Evolutionary conservation across 2,329 filamentous ascomycete genomes (phyloP), one percentile per base, ranked within the genome.

Genomic region (Whalleya microplaca): DNA sequence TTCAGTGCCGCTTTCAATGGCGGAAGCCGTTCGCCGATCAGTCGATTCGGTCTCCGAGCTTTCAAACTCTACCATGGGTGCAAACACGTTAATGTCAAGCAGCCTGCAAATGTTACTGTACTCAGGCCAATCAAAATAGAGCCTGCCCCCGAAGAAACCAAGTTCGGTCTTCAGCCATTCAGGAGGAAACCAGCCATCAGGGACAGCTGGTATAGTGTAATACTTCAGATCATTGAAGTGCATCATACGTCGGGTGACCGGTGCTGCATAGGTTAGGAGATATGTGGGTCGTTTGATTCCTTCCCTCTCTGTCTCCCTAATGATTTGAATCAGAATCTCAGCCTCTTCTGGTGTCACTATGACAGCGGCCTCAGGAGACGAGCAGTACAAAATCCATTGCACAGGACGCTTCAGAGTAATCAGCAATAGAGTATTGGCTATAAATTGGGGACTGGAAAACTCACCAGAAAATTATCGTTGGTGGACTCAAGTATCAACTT

Each of bases 291-390:
- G 40, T 2, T 53, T 55, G n/a, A 20, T 9, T 14, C 42, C 27
- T 6, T 27, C 29, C 9, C 8, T 56, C 1, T 48, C 29, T 1
- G 21, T 42, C 0, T 51, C 50, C 0, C 69, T 68, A 10, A 87
- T 59, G 0, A 78, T 63, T 0, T 76, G 76, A 2, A 89, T 76
- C 0, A 89, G 61, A 0, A 64, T 45, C 50, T 90, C 83, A 0
- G 80, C 84, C 67, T 90, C 87, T 61, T 89, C 86, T 0, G 85
- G 82, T 10, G 82, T 84, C 1, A 90, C 66, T 1, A 89, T 66
- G 0, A 90, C 56, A 0, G 80, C 86, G 0, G 74, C 76, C 6
- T 81, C 66, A 0, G 73, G 72, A 0, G 62, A n/a, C 0, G 63
- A 58, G 53, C 78, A 82, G 76, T 80, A 87, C 0, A 90, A 68